Evolutionary conservation across 2,329 filamentous ascomycete species (phyloP), one percentile per base, ranked within the genome.

Genomic region (Epichloe amarillans): DNA sequence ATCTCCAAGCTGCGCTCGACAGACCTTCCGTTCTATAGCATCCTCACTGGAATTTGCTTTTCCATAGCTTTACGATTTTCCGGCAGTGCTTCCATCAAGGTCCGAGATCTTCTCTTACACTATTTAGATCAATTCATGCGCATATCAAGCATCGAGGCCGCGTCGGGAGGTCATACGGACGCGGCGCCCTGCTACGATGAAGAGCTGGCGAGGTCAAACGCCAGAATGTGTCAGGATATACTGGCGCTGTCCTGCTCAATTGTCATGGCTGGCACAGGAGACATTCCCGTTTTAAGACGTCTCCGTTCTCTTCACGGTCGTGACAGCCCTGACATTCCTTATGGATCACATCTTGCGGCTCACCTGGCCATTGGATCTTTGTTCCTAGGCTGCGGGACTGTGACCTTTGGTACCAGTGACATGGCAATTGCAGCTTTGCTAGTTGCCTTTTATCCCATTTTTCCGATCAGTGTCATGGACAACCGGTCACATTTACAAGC

Each of bases 211-310:
- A 78, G 88, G 36, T 84, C 86, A 49, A 91, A 90, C 7, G 83
- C 90, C 2, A 79, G 88, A 38, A 94, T 94, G 72, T 97, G 93
- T 61, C 88, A 96, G 60, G 90, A 97, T 61, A 74, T 94, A 2
- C 69, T 96, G 11, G 88, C 88, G 1, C 72, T 98, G 5, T 85
- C 89, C 5, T 80, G 82, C 21, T 83, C 93, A 0, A 88, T 86
- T 2, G 88, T 97, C 48, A 97, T 97, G 91, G 89, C 94, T 5
- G 93, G 93, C 30, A 95, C 89, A 0, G 93, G 94, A 39, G 94
- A 98, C 62, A 72, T 98, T 19, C 70, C 79, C 2, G 83, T 95
- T 1, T 85, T 97, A 59, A 83, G 93, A 21, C 83, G 91, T 14
- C 75, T 98, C 35, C 84, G 93, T 15, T 82, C 86, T 15, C 77